Conservation (phyloP, 257 asterid genomes). For the Penstemon eatonii region DNA sequence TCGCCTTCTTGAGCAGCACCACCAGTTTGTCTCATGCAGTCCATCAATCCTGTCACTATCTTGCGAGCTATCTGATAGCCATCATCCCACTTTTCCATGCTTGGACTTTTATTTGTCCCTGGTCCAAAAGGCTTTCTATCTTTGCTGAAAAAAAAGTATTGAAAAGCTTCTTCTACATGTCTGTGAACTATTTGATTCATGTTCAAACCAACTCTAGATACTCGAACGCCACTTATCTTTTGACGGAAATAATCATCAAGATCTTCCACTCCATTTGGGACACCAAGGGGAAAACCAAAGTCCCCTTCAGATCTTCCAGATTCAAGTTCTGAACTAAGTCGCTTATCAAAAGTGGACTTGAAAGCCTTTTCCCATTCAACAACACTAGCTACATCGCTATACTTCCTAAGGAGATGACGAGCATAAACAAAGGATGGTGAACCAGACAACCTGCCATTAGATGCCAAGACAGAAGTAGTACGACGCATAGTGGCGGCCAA, state of each 20-base stretch:
- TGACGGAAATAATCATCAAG: constrained; percentile 91
- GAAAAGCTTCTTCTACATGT: constrained; percentile 76
- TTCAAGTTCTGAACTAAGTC: constrained; percentile 79
- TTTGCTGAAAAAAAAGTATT: constrained; percentile 56
- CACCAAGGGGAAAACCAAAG: constrained; percentile 80
- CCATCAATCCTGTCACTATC: constrained; percentile 80
- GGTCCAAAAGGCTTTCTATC: constrained; percentile 69
- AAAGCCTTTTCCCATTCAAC: constrained; percentile 84
- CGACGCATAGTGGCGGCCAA: constrained; percentile 81
- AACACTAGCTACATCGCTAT: constrained; percentile 64
- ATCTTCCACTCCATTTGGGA: constrained; percentile 92
- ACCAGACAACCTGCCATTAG: constrained; percentile 73
- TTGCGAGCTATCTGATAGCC: constrained; percentile 75
- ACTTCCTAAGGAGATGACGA: constrained; percentile 72
- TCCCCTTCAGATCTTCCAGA: constrained; percentile 83
- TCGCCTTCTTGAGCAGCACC: constrained; percentile 99
- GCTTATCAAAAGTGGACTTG: constrained; percentile 77
- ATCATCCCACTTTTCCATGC: constrained; percentile 71
- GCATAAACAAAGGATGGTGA: constrained; percentile 75
- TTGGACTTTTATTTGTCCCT: constrained; percentile 54
- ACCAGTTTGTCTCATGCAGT: constrained; percentile 99
- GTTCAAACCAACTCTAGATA: constrained; percentile 79
- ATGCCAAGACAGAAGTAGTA: constrained; percentile 62
- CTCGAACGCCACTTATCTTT: constrained; percentile 76
- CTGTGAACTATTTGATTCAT: constrained; percentile 90